Evolutionary conservation across 2,329 filamentous ascomycete species (phyloP).

Genomic region (Cercospora nicotianae): DNA sequence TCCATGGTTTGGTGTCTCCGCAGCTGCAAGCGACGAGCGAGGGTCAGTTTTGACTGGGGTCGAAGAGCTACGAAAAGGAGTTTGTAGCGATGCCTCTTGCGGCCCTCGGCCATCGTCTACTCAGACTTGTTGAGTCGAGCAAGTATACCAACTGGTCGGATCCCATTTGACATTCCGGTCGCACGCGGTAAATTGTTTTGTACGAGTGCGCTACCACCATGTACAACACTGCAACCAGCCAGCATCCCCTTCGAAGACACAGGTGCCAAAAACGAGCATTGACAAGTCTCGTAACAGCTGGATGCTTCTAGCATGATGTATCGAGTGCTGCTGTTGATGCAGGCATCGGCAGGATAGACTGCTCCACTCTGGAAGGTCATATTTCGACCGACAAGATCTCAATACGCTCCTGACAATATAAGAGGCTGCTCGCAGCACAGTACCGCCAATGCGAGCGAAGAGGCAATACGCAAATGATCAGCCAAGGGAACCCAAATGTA

Average conservation of each 20-base stretch:
- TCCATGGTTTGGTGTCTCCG: not conserved
- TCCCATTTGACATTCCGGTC: constrained; percentile 14
- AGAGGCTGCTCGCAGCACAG: not conserved
- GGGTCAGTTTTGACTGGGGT: not conserved
- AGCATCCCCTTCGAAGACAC: not conserved
- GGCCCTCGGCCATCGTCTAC: not conserved
- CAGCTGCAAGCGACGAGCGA: not conserved
- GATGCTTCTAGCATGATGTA: not conserved
- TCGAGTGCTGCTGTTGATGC: not conserved
- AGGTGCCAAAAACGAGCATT: not conserved
- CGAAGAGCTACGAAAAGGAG: not conserved
- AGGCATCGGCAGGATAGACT: not conserved
- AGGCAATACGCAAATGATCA: not conserved
- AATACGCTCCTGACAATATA: not conserved
- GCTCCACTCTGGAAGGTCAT: not conserved
- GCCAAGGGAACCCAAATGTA: not conserved
- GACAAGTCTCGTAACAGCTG: not conserved
- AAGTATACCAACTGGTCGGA: not conserved
- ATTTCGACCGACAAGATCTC: not conserved
- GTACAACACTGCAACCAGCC: not conserved
- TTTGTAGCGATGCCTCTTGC: not conserved
- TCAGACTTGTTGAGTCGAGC: not conserved
- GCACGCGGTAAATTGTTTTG: constrained; percentile 3
- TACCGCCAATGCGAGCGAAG: not conserved
- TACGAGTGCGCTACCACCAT: not conserved